Evolutionary conservation across 768 basidiomycete genomes (phyloP), one percentile per base, ranked within the genome.

Genomic region (Boletellus sp.): DNA sequence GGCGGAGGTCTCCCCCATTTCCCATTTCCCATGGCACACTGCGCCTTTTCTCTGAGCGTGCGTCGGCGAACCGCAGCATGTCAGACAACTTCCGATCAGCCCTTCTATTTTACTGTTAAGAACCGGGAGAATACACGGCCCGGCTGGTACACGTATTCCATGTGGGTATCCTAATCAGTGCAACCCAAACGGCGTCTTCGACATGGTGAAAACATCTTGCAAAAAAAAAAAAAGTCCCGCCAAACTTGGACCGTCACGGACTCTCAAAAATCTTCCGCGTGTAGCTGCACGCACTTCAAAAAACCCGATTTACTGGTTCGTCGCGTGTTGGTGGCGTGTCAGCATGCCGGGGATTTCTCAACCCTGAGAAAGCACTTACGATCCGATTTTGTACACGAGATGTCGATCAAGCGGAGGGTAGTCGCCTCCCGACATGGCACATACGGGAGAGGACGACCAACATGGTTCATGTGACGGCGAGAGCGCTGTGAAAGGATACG

Each of bases 401-500:
- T 62, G 50, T 36, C 54, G 60, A 40, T 48, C 60, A n/a, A 68
- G 55, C 26, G 53, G 47, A 52, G 51, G 54, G 10, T 24, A 50
- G 12, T 51, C 58, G 10, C 53, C 53, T 17, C 60, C 59, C 1
- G 54, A 52, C 15, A 55, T 43, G n/a, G 61, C 42, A 12, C 54
- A 58, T 36, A 62, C 53, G 8, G 72, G 73, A 11, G 64, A 66
- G 4, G 70, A 61, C 12, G 73, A 72, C 69, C 75, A 75, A 49
- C 72, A 65, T 0, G 77, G 71, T 43, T 64, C 58, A 35, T 68
- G 63, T 3, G 54, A 56, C 16, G 70, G 54, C 32, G 61, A 57
- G 17, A 54, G 49, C 0, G 75, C 72, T 0, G 77, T 77, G 45
- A 75, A 70, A 24, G 77, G 61, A 43, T 77, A 78, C 48, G 72